Evolutionary conservation across 2,329 filamentous ascomycete genomes (phyloP), one percentile per base, ranked within the genome.

Genomic region (Alternaria ethzedia): DNA sequence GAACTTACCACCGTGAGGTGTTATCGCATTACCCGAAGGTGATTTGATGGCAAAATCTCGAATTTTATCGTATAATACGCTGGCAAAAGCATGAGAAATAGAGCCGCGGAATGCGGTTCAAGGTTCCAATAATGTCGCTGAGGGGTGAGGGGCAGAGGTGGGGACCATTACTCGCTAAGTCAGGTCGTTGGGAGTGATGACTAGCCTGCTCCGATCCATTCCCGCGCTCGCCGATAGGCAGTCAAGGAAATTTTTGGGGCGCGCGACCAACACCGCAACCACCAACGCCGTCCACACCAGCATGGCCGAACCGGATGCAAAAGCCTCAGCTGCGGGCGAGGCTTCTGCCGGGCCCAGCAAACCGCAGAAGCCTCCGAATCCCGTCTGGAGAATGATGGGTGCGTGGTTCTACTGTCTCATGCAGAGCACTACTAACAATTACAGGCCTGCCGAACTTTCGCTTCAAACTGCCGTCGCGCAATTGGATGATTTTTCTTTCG

Each of bases 401-500:
- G 55, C 59, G 73, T 57, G 50, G 52, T 47, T 28, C 21, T 6
- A 32, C 25, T 54, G 36, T 50, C 17, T 61, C 15, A 46, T 55
- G 58, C 20, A 54, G 54, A 41, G 8, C 61, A 30, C 54, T 50
- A 52, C 54, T 68, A 65, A 68, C 65, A 51, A 41, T 65, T 54
- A 63, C 60, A 90, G 95, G 95, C 61, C 84, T 99, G 62, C 95
- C 95, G 54, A 91, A 90, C 70, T 88, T 97, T 65, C 91, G 92
- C 63, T 87, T 90, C 72, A 93, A 89, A 80, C 88, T 99, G 17
- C 96, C 96, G 8, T 98, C 95, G 17, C 91, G 96, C 65, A 98
- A 98, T 80, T 99, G 96, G 96, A 89, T 96, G 82, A 97, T 99
- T 75, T 99, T 99, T 83, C 89, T 94, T 81, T 86, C 91, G 50